Evolutionary conservation across 805 yeast genomes (phyloP).

Genomic region (Tetrapisispora taiwanensis): DNA sequence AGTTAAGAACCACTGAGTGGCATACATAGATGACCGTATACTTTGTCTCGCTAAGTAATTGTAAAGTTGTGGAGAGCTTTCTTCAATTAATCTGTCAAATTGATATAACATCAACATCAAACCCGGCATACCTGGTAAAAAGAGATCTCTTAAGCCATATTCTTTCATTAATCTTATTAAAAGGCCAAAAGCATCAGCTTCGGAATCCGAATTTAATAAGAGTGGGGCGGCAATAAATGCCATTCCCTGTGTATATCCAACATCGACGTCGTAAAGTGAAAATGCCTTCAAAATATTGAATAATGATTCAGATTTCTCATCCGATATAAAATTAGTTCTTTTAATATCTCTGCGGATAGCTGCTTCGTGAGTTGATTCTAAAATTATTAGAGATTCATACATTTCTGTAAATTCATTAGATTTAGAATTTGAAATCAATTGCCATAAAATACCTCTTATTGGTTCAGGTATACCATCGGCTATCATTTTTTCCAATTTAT

Average conservation of each 20-base stretch:
- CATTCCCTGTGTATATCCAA: slow-evolving; percentile 98
- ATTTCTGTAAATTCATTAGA: slow-evolving; percentile 35
- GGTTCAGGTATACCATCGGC: slow-evolving; percentile 75
- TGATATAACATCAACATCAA: slow-evolving; percentile 76
- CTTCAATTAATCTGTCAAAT: slow-evolving; percentile 81
- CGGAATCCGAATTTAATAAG: slow-evolving; percentile 54
- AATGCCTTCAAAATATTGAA: slow-evolving; percentile 74
- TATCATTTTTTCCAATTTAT: slow-evolving; percentile 49
- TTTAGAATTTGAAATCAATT: slow-evolving; percentile 71
- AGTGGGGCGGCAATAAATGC: slow-evolving; percentile 85
- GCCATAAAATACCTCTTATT: slow-evolving; percentile 88
- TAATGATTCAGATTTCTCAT: slow-evolving; percentile 51
- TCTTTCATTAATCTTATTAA: slow-evolving; percentile 74
- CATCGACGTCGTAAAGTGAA: slow-evolving; percentile 78
- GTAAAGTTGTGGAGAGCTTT: slow-evolving; percentile 56
- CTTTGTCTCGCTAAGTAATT: slow-evolving; percentile 80
- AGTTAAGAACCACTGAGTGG: slow-evolving; percentile 95
- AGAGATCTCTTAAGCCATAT: slow-evolving; percentile 70
- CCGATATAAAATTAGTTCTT: slow-evolving; percentile 72
- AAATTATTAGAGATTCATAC: slow-evolving; percentile 35
- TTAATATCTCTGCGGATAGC: slow-evolving; percentile 73
- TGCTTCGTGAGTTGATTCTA: slow-evolving; percentile 56
- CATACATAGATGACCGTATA: slow-evolving; percentile 87
- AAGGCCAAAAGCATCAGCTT: slow-evolving; percentile 76
- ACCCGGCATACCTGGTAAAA: slow-evolving; percentile 89